Percentiles rank a stretch among this genome's conserved stretches.
Evolutionary conservation across 176 grass and related monocot species (phyloP).

Genomic region (Coix lacrymajobi): DNA sequence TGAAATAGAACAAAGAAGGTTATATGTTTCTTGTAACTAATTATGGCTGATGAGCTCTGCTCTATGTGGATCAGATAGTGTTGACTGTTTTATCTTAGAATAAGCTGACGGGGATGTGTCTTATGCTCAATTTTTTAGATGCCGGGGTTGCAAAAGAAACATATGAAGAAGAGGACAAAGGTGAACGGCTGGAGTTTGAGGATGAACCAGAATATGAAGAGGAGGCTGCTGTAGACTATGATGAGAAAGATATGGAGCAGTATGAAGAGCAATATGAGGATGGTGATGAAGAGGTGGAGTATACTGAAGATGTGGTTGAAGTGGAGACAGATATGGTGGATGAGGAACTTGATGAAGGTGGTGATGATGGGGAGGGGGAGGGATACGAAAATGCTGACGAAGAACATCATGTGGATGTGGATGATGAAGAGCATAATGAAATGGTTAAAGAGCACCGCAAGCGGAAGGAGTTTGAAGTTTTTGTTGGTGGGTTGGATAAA

Average conservation of each 20-base stretch:
- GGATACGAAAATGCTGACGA: constrained; percentile 55
- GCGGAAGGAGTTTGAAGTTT: constrained; percentile 88
- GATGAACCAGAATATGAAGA: constrained; percentile 78
- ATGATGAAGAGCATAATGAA: constrained; percentile 68
- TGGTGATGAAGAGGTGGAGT: constrained; percentile 60
- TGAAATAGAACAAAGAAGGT: background rate
- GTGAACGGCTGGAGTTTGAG: constrained; percentile 66
- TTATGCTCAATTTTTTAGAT: constrained; percentile 42
- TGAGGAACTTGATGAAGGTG: constrained; percentile 63
- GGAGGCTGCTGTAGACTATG: constrained; percentile 68
- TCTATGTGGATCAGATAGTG: background rate
- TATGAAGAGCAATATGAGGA: constrained; percentile 64
- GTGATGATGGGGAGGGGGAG: constrained; percentile 60
- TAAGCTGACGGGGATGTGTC: background rate
- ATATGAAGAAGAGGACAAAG: constrained; percentile 60
- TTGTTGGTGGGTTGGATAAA: constrained; percentile 94
- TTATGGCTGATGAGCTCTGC: background rate
- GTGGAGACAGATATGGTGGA: constrained; percentile 61
- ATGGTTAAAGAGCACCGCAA: constrained; percentile 69
- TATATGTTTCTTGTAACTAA: background rate
- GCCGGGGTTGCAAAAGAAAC: constrained; percentile 51
- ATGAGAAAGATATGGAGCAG: constrained; percentile 62
- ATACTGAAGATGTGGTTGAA: constrained; percentile 66
- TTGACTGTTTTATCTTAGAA: background rate
- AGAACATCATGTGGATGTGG: constrained; percentile 48